These are phyloP conservation scores for Brettanomyces sp. DNA, from an alignment of 805 yeast species.

Conservation along the genomic window DNA sequence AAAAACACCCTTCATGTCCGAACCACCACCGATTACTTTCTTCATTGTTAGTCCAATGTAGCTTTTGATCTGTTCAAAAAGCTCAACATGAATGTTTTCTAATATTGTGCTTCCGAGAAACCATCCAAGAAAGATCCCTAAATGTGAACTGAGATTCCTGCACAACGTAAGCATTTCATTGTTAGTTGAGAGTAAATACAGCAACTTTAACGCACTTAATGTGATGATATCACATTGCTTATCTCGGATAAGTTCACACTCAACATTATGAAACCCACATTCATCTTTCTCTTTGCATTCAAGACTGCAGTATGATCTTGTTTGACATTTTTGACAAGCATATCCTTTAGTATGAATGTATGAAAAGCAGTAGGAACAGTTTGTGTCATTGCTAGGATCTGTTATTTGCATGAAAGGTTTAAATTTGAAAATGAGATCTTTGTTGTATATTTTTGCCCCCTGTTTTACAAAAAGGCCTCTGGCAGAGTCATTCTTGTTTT, in stretches of 20 bases:
- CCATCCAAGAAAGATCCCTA: constrained; percentile 7
- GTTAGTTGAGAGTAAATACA: neutral
- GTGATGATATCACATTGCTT: neutral
- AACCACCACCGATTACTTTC: neutral
- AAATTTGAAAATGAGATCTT: neutral
- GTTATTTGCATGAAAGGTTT: constrained; percentile 5
- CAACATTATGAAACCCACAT: neutral
- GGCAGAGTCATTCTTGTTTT: neutral
- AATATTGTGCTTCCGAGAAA: neutral
- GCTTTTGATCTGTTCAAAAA: constrained; percentile 10
- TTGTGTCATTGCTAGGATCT: neutral
- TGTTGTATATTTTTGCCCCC: constrained; percentile 3
- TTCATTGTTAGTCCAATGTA: constrained; percentile 8
- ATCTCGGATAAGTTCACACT: neutral
- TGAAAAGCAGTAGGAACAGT: constrained; percentile 7
- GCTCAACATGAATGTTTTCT: constrained; percentile 5
- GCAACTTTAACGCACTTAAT: neutral
- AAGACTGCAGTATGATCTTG: neutral
- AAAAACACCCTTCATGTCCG: constrained; percentile 8
- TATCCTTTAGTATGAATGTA: neutral
- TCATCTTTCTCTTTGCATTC: neutral
- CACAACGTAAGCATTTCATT: constrained; percentile 2
- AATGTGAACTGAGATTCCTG: constrained; percentile 15
- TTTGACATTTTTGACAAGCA: neutral
- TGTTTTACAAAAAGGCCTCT: constrained; percentile 3